A percentile compares a stretch with the other conserved stretches of the same genome.
Conservation (phyloP, 176 grass and related monocot species). For the Phragmites australis region DNA sequence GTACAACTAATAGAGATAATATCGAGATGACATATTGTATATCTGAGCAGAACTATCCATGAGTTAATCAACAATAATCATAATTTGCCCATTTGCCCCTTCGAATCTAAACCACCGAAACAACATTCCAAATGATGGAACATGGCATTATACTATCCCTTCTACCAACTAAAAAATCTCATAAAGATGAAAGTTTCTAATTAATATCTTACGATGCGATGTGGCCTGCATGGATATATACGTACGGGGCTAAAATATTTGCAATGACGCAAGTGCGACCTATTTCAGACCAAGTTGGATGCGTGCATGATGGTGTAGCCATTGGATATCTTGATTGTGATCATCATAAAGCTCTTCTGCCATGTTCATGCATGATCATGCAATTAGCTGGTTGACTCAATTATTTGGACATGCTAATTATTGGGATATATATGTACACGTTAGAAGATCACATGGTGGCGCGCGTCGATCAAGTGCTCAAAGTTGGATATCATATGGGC, state of each 20-base stretch:
- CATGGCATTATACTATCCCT: slow-evolving; percentile 16
- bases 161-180: slow-evolving; percentile 43
- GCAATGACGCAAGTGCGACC: slow-evolving; percentile 43
- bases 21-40: neutral
- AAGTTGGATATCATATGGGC: slow-evolving; percentile 23
- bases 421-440: slow-evolving; percentile 27
- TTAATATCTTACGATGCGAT: slow-evolving; percentile 40
- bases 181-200: slow-evolving; percentile 34
- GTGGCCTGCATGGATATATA: slow-evolving; percentile 30
- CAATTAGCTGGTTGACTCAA: slow-evolving; percentile 49
- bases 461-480: slow-evolving; percentile 42
- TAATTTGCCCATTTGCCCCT: slow-evolving; percentile 15
- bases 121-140: slow-evolving; percentile 48
- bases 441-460: slow-evolving; percentile 51
- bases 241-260: slow-evolving; percentile 10
- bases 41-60: neutral
- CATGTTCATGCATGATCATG: slow-evolving; percentile 56
- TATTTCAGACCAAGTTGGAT: slow-evolving; percentile 47
- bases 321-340: slow-evolving; percentile 52
- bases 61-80: slow-evolving; percentile 20
- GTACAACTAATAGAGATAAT: neutral
- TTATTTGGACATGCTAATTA: slow-evolving; percentile 54
- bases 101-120: slow-evolving; percentile 46
- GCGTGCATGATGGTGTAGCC: slow-evolving; percentile 37
- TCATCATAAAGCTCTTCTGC: slow-evolving; percentile 39